Percentiles rank a stretch among this genome's conserved stretches.
Conservation (phyloP, 768 basidiomycete species). For the Leccinum longicurvipes region DNA sequence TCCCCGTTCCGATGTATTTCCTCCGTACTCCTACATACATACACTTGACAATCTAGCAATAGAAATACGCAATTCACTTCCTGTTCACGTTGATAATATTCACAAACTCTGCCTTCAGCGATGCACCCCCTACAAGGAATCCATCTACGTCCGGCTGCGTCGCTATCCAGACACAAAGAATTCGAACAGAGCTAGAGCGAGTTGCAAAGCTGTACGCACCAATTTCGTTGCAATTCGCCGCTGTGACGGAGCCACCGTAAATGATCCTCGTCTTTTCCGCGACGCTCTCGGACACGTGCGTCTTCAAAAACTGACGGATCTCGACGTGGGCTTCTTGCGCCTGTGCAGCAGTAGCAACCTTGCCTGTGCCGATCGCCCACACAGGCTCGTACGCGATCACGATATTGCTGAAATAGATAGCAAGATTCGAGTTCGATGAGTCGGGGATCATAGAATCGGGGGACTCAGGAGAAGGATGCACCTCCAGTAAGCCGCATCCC, state of each 20-base stretch:
- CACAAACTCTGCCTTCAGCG: conserved; percentile 95
- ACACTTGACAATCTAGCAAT: neutral
- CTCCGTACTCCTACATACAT: too few species aligned
- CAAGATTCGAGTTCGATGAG: neutral
- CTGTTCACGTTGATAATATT: conserved; percentile 79
- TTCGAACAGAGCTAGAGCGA: neutral
- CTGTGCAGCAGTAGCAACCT: conserved; percentile 87
- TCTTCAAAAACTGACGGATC: conserved; percentile 71
- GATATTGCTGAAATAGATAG: conserved; percentile 54
- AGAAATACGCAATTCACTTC: conserved; percentile 6
- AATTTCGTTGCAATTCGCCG: conserved; percentile 84
- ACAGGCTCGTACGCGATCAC: conserved; percentile 97
- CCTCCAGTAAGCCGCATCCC: conserved; percentile 72
- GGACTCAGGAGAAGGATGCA: conserved; percentile 40
- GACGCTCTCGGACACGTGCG: conserved; percentile 61
- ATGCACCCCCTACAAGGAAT: conserved; percentile 97
- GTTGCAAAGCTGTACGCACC: conserved; percentile 45
- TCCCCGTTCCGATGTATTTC: too few species aligned
- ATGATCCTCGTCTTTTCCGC: conserved; percentile 81
- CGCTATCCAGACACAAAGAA: conserved; percentile 48
- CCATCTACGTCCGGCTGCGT: conserved; percentile 85
- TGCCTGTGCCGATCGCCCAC: conserved; percentile 99
- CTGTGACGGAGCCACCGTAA: conserved; percentile 94
- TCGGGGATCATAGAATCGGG: neutral
- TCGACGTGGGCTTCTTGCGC: conserved; percentile 90